Conservation (phyloP, 164 flowering plant genomes). For the Magnolia changhungtana region DNA sequence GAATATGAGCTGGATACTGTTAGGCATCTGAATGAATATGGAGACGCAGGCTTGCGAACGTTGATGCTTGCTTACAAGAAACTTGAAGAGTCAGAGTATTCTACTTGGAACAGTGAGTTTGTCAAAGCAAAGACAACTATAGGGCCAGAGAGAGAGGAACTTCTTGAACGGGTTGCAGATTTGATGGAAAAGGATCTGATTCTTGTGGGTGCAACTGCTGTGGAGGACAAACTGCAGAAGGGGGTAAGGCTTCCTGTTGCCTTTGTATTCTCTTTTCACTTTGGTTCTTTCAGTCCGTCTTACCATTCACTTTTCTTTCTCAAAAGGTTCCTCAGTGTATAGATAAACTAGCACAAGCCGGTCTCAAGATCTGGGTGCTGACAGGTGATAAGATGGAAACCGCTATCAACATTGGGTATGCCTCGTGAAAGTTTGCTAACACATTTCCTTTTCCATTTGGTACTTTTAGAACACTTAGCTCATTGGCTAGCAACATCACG, state of each 20-base stretch:
- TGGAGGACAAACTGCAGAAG: conserved; percentile 94
- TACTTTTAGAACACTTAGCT: neutral
- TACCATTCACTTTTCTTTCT: conserved; percentile 7
- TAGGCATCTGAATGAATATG: conserved; percentile 87
- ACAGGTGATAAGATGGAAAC: conserved; percentile 99
- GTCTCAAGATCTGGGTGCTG: conserved; percentile 97
- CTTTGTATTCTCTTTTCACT: neutral
- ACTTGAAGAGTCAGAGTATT: conserved; percentile 78
- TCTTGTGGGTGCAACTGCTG: conserved; percentile 97
- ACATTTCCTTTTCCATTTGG: neutral
- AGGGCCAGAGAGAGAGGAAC: conserved; percentile 76
- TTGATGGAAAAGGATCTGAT: conserved; percentile 82
- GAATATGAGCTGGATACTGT: conserved; percentile 62
- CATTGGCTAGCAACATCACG: neutral
- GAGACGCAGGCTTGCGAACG: conserved; percentile 93
- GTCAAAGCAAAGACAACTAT: conserved; percentile 73
- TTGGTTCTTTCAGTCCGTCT: neutral
- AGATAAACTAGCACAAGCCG: conserved; percentile 99
- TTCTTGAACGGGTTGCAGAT: conserved; percentile 78
- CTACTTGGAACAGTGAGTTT: conserved; percentile 80
- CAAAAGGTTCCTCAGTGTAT: conserved; percentile 95
- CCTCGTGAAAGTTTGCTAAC: conserved; percentile 1
- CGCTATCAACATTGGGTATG: conserved; percentile 96
- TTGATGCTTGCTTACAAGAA: conserved; percentile 85
- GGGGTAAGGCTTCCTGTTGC: conserved; percentile 54